phyloP scores from a whole-genome alignment of 1,284 basidiomycete genomes.

The Sanghuangporus sanghuang region DNA sequence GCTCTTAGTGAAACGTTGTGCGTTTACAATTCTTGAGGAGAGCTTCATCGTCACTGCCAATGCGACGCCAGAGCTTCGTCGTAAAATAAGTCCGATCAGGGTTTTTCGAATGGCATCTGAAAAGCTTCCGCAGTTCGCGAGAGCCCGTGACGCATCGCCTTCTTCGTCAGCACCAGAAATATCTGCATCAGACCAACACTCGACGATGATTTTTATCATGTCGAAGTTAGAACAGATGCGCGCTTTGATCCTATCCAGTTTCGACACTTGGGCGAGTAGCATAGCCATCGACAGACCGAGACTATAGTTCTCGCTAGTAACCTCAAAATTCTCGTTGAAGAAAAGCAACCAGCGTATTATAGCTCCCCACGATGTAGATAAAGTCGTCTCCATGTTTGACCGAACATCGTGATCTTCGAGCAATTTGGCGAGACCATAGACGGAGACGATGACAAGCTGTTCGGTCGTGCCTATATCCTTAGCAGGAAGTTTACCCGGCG shows the following conservation, averaged over 20 bases:
- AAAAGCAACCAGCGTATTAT: neutral
- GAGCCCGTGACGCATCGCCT: neutral
- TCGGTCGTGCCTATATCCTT: neutral
- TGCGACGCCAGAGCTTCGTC: neutral
- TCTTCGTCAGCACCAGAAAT: neutral
- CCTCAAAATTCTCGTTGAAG: neutral
- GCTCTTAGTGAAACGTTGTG: neutral
- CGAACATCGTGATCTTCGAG: neutral
- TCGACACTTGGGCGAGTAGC: neutral
- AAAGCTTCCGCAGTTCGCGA: neutral
- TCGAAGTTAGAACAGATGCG: neutral
- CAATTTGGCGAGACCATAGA: neutral
- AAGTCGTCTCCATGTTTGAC: neutral
- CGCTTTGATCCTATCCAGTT: neutral
- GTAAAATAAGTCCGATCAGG: neutral
- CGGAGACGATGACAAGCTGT: conserved; percentile 1
- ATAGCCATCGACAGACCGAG: neutral
- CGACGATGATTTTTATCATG: neutral
- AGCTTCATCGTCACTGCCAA: neutral
- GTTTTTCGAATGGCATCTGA: neutral
- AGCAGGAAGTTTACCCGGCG: neutral
- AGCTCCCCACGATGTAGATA: neutral
- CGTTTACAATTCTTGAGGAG: neutral
- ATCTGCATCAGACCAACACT: neutral
- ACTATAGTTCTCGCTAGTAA: neutral